Evolutionary conservation across 768 basidiomycete genomes (phyloP).

Genomic region (Lactarius sanguifluus): DNA sequence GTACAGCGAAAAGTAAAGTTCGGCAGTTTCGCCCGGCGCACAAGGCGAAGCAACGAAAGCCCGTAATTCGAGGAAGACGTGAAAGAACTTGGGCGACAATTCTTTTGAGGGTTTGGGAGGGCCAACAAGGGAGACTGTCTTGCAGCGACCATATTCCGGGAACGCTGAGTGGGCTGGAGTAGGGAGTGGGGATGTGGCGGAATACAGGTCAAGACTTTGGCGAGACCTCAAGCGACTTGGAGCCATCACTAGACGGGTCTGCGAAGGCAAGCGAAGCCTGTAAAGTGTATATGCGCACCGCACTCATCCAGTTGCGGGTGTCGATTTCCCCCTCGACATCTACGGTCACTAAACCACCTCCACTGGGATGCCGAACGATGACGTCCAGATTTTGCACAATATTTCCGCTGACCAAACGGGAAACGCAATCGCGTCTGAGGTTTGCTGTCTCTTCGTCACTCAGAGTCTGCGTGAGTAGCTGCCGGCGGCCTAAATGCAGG

Average conservation of each 20-base stretch:
- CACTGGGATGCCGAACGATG: slow-evolving; percentile 92
- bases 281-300: slow-evolving; percentile 88
- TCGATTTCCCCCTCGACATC: slow-evolving; percentile 85
- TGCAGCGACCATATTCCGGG: slow-evolving; percentile 51
- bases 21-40: slow-evolving; percentile 86
- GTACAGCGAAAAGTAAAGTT: slow-evolving; percentile 92
- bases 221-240: slow-evolving; percentile 40
- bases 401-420: slow-evolving; percentile 84
- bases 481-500: slow-evolving; percentile 87
- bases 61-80: slow-evolving; percentile 86
- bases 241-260: slow-evolving; percentile 42
- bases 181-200: slow-evolving; percentile 44
- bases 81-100: slow-evolving; percentile 74
- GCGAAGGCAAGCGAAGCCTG: slow-evolving; percentile 81
- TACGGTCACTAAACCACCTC: slow-evolving; percentile 87
- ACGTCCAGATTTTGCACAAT: slow-evolving; percentile 90
- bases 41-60: slow-evolving; percentile 92
- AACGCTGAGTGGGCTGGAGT: slow-evolving; percentile 72
- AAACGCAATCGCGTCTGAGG: slow-evolving; percentile 84
- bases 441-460: slow-evolving; percentile 82
- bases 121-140: slow-evolving; percentile 37
- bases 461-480: slow-evolving; percentile 83
- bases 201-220: slow-evolving; percentile 49
- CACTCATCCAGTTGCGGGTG: slow-evolving; percentile 81
- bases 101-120: slow-evolving; percentile 40